phyloP scores from a whole-genome alignment of 305 asterid genomes.

The Fraxinus baroniana region DNA sequence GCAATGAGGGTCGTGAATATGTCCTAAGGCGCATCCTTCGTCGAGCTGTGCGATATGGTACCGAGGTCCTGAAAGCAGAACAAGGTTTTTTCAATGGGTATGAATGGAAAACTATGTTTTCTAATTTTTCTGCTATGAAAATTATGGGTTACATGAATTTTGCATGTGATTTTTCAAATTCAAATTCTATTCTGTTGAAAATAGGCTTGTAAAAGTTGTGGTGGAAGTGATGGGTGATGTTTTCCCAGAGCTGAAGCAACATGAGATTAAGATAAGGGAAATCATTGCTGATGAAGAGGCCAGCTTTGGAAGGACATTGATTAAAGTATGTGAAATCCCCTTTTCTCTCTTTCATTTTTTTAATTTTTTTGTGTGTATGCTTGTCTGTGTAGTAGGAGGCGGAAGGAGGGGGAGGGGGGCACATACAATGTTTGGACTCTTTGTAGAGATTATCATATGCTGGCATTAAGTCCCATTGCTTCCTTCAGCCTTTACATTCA shows the following conservation, averaged over 20 bases:
- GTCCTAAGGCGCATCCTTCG: conserved; percentile 94
- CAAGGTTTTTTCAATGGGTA: conserved; percentile 87
- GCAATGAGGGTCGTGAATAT: conserved; percentile 98
- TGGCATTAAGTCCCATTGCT: neutral
- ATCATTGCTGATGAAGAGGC: conserved; percentile 88
- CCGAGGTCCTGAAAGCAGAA: conserved; percentile 85
- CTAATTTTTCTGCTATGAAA: neutral
- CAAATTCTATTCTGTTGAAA: conserved; percentile 17
- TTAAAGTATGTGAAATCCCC: conserved; percentile 48
- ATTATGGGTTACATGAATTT: neutral
- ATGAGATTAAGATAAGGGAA: conserved; percentile 55
- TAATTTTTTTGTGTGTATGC: neutral
- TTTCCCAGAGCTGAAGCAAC: conserved; percentile 83
- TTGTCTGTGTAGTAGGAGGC: neutral
- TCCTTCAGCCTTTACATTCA: conserved; percentile 9
- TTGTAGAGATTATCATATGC: conserved; percentile 7
- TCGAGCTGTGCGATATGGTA: conserved; percentile 94
- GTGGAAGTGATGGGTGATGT: conserved; percentile 80
- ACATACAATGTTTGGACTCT: conserved; percentile 4
- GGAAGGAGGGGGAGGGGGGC: neutral
- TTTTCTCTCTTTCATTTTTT: neutral
- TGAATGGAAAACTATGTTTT: conserved; percentile 16
- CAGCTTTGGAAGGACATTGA: conserved; percentile 90
- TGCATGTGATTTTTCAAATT: neutral
- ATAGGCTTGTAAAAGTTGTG: conserved; percentile 78